A percentile compares a stretch with the other conserved stretches of the same genome.
phyloP scores from a whole-genome alignment of 805 yeast genomes.

The Ogataea pini region DNA sequence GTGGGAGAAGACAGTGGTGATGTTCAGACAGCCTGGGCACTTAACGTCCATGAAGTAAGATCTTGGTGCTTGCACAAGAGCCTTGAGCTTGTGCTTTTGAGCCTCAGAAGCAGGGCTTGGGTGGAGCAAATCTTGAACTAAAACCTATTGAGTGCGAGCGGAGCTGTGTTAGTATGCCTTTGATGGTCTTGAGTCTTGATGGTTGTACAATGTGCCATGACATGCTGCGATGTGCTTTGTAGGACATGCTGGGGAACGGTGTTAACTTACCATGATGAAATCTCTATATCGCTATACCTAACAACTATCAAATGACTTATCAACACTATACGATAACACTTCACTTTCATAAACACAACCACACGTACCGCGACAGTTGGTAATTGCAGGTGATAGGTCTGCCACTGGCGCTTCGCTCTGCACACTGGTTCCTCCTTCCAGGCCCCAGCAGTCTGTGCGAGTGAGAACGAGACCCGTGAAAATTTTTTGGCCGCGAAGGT shows the following conservation, averaged over 20 bases:
- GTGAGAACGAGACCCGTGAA: neutral
- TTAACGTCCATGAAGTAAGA: conserved; percentile 99
- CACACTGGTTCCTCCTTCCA: neutral
- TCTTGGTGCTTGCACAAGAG: conserved; percentile 97
- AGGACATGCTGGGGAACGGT: neutral
- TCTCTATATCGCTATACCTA: conserved; percentile 4
- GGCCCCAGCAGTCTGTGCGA: neutral
- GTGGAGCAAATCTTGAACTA: conserved; percentile 98
- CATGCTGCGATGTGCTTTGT: too few relatives aligned
- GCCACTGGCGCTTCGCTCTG: conserved; percentile 1
- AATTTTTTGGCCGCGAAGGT: conserved; percentile 6
- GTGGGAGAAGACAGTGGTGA: conserved; percentile 99
- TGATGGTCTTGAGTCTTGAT: too few relatives aligned
- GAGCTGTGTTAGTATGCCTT: neutral
- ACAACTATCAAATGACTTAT: neutral
- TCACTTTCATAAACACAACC: neutral
- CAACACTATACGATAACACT: neutral
- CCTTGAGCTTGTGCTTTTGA: conserved; percentile 95
- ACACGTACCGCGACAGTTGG: neutral
- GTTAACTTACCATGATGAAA: conserved; percentile 6
- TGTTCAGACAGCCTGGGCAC: conserved; percentile 99
- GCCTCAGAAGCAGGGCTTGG: conserved; percentile 97
- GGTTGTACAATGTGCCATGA: too few relatives aligned
- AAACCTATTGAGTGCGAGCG: conserved; percentile 55
- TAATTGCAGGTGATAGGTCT: neutral